Base-by-base conservation (phyloP, 805 yeast species). In the Wickerhamomyces bisporus region DNA sequence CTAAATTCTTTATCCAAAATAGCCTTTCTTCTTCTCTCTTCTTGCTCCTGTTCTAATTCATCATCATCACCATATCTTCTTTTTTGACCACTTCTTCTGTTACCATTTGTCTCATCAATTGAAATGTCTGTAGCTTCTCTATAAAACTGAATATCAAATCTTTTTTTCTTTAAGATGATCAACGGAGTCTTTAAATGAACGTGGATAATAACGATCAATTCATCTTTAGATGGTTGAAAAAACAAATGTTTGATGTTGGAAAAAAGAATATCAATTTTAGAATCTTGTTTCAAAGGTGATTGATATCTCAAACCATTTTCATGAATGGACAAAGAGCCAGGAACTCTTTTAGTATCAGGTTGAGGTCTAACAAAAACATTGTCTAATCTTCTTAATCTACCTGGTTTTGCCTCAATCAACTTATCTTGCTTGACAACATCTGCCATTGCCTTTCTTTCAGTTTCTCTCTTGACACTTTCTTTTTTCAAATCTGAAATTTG, bases 41-140 rank as follows among this genome's bases (percentile, higher is more conserved):
- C 98, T 65, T 91, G 97, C 66, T 93, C 98, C 64, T 91, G 97
- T 64, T 93, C 98, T 47, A 93, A 70, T 65, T 93, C 98, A 62
- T 93, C 98, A 62, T 93, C 98, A 60, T 93, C 98, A 33, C 98
- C 98, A 58, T 93, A 93, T 55, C 93, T 66, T 58, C 93, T 69
- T 25, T 49, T 52, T 48, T 75, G 76, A 60, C 81, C 81, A 61
- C 81, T 82, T 48, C 75, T 76, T 62, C 97, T 79, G 66, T 86
- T 82, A 45, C 96, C 81, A 47, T 97, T 96, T 15, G 98, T 93
- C 64, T 93, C 98, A 63, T 93, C 98, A 53, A 88, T 88, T 3
- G 95, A 80, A 72, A 88, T 84, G 58, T 93, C 98, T 23, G 95
- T 80, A 11, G 97, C 98, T 62, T 93, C 98, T 47, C 98, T 74